Percentiles rank a stretch among this genome's conserved stretches.
Conservation (phyloP, 2,329 filamentous ascomycete genomes). For the Beauveria varroae region DNA sequence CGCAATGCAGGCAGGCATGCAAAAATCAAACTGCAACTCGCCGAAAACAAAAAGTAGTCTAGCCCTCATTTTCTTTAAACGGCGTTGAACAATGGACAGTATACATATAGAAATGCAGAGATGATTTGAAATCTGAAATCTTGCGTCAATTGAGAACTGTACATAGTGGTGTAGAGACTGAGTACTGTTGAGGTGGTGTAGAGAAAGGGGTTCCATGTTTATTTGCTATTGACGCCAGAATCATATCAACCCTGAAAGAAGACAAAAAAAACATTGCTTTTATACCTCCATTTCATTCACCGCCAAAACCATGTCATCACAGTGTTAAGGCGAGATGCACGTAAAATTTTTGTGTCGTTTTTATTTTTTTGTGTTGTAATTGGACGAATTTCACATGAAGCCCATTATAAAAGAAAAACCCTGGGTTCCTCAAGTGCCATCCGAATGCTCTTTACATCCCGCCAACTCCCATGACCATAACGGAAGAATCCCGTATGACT, state of each 20-base stretch:
- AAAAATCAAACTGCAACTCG: background rate
- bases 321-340: too few relatives aligned
- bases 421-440: conserved; percentile 33
- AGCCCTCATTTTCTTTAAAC: conserved; percentile 4
- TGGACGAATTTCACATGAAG: conserved; percentile 35
- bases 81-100: conserved; percentile 4
- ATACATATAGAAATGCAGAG: conserved; percentile 1
- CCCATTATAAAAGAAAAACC: conserved; percentile 26
- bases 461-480: conserved; percentile 40
- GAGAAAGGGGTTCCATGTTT: background rate
- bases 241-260: background rate
- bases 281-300: background rate
- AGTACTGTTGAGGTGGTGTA: too few relatives aligned
- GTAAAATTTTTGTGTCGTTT: background rate
- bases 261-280: background rate
- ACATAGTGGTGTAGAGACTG: too few relatives aligned
- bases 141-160: background rate
- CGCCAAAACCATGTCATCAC: background rate
- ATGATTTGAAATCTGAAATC: background rate
- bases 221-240: background rate
- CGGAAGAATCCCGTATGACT: conserved; percentile 33
- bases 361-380: background rate
- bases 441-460: conserved; percentile 39
- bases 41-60: background rate
- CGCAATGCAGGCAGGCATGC: background rate